Conservation (phyloP, 768 basidiomycete species). For the Mycena vulgaris region DNA sequence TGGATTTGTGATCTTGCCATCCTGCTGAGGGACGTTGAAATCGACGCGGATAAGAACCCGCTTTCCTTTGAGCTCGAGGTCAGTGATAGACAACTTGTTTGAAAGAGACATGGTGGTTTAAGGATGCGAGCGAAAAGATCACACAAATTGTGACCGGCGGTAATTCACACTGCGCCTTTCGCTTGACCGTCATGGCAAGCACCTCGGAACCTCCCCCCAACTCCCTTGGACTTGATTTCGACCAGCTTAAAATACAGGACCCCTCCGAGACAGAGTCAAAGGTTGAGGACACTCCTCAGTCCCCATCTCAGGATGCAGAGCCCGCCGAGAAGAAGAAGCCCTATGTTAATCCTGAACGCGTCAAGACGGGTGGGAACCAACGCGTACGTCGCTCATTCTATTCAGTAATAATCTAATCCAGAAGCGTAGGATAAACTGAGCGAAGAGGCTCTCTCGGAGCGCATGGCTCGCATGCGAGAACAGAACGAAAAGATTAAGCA, state of each 20-base stretch:
- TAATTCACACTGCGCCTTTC: constrained; percentile 36
- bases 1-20: constrained; percentile 95
- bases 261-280: constrained; percentile 19
- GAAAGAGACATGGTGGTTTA: constrained; percentile 86
- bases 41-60: constrained; percentile 96
- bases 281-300: constrained; percentile 30
- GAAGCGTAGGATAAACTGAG: constrained; percentile 73
- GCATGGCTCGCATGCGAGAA: constrained; percentile 78
- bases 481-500: constrained; percentile 87
- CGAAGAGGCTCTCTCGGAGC: constrained; percentile 76
- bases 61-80: constrained; percentile 89
- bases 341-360: constrained; percentile 87
- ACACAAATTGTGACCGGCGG: background rate
- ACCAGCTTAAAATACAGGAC: constrained; percentile 60
- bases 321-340: constrained; percentile 73
- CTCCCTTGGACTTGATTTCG: constrained; percentile 81
- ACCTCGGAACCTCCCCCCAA: constrained; percentile 60
- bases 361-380: constrained; percentile 85
- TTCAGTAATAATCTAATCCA: constrained; percentile 12
- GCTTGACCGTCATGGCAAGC: constrained; percentile 54
- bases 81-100: constrained; percentile 94
- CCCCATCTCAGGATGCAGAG: constrained; percentile 30
- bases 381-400: constrained; percentile 62
- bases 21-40: constrained; percentile 93
- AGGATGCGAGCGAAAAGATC: constrained; percentile 28